Evolutionary conservation across 2,329 filamentous ascomycete genomes (phyloP).

Genomic region (Plenodomus lindquistii): DNA sequence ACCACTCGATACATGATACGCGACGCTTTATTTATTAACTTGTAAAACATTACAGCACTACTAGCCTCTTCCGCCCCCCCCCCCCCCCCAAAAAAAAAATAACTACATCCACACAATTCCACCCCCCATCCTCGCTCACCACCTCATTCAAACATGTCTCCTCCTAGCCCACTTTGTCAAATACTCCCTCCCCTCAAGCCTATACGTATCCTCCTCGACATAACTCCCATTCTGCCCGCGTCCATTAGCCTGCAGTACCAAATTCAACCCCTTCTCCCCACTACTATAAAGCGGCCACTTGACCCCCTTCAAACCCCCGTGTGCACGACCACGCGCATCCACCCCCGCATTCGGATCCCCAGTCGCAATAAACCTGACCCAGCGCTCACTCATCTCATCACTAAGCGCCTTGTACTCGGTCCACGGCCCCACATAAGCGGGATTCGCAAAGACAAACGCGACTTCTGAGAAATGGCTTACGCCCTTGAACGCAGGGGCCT

Average conservation of each 20-base stretch:
- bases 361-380: slow-evolving; percentile 50
- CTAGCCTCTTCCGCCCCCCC: too few relatives aligned
- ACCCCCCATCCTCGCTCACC: background rate
- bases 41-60: too few relatives aligned
- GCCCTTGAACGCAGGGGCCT: slow-evolving; percentile 48
- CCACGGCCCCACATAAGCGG: slow-evolving; percentile 43
- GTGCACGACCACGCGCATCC: too few relatives aligned
- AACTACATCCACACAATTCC: too few relatives aligned
- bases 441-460: slow-evolving; percentile 53
- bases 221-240: slow-evolving; percentile 48
- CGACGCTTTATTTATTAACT: too few relatives aligned
- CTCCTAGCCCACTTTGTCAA: slow-evolving; percentile 42
- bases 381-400: slow-evolving; percentile 50
- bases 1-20: too few relatives aligned
- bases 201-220: slow-evolving; percentile 50
- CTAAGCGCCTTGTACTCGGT: slow-evolving; percentile 47
- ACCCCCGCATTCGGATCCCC: slow-evolving; percentile 45
- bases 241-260: slow-evolving; percentile 52
- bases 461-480: slow-evolving; percentile 60
- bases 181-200: slow-evolving; percentile 49
- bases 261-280: slow-evolving; percentile 44
- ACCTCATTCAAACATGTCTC: slow-evolving; percentile 39
- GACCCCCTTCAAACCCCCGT: too few relatives aligned
- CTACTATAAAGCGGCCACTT: slow-evolving; percentile 49
- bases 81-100: too few relatives aligned